A percentile compares a stretch with the other conserved stretches of the same genome.
phyloP scores from a whole-genome alignment of 805 yeast genomes.

The Saturnispora mendoncae region DNA sequence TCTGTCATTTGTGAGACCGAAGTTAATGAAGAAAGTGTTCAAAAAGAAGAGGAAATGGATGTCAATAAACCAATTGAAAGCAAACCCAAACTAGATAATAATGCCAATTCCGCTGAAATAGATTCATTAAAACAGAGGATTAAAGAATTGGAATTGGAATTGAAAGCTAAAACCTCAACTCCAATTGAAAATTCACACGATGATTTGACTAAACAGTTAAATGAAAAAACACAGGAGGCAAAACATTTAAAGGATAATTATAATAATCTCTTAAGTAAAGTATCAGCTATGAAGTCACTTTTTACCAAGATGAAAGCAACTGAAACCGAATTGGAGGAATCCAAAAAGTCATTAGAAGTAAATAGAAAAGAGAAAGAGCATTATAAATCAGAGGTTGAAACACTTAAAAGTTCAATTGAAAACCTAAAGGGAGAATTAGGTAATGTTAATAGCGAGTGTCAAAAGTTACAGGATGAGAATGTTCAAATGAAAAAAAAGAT shows the following conservation, averaged over 20 bases:
- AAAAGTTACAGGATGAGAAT: slow-evolving; percentile 36
- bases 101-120: too few species aligned
- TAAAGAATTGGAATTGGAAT: neutral
- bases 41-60: neutral
- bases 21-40: slow-evolving; percentile 8
- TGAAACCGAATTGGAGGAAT: slow-evolving; percentile 43
- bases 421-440: slow-evolving; percentile 27
- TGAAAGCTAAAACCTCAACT: neutral
- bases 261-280: slow-evolving; percentile 49
- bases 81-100: too few species aligned
- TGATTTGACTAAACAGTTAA: slow-evolving; percentile 23
- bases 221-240: slow-evolving; percentile 39
- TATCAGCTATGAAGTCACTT: slow-evolving; percentile 66
- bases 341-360: slow-evolving; percentile 28
- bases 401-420: neutral
- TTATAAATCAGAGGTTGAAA: slow-evolving; percentile 2
- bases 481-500: slow-evolving; percentile 31
- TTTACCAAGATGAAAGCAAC: slow-evolving; percentile 68
- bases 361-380: slow-evolving; percentile 28
- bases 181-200: too few species aligned
- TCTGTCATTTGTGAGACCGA: too few species aligned
- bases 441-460: slow-evolving; percentile 47
- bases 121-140: neutral
- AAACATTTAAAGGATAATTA: slow-evolving; percentile 52
- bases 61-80: slow-evolving; percentile 4